Percentiles rank a stretch among this genome's conserved stretches.
Evolutionary conservation across 164 flowering plant genomes (phyloP).

Genomic region (Annona cherimola): DNA sequence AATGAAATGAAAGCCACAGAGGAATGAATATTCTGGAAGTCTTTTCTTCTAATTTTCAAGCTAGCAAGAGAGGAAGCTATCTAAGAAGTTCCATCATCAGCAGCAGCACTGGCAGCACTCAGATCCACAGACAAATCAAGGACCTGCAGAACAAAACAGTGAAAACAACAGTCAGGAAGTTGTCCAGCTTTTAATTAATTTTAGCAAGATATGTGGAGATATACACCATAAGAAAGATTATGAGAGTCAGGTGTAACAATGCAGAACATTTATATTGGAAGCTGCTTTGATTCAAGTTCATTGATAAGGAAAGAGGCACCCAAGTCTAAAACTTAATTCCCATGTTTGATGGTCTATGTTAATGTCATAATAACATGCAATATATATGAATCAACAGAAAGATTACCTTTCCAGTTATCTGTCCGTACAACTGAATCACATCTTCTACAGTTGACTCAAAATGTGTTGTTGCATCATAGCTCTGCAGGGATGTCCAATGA

Average conservation of each 20-base stretch:
- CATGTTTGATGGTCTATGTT: not conserved
- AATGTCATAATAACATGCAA: not conserved
- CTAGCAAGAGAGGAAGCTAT: not conserved
- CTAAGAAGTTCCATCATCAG: slow-evolving; percentile 32
- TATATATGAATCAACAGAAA: not conserved
- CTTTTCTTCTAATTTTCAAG: not conserved
- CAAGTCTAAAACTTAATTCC: not conserved
- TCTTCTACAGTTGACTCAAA: slow-evolving; percentile 76
- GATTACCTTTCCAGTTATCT: slow-evolving; percentile 88
- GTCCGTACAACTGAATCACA: slow-evolving; percentile 64
- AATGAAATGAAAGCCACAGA: not conserved
- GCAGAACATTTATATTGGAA: no score
- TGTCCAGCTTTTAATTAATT: not conserved
- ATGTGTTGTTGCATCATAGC: slow-evolving; percentile 81
- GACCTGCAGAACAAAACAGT: slow-evolving; percentile 28
- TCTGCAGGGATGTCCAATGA: slow-evolving; percentile 36
- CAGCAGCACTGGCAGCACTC: slow-evolving; percentile 80
- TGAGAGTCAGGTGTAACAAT: not conserved
- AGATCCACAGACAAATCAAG: slow-evolving; percentile 83
- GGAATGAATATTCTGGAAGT: not conserved
- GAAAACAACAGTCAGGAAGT: not conserved
- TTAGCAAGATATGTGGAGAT: not conserved
- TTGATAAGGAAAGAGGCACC: not conserved
- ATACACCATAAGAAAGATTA: not conserved
- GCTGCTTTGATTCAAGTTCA: not conserved